Evolutionary conservation across 2,329 filamentous ascomycete genomes (phyloP), one percentile per base, ranked within the genome.

Genomic region (Stylonectria norvegica): DNA sequence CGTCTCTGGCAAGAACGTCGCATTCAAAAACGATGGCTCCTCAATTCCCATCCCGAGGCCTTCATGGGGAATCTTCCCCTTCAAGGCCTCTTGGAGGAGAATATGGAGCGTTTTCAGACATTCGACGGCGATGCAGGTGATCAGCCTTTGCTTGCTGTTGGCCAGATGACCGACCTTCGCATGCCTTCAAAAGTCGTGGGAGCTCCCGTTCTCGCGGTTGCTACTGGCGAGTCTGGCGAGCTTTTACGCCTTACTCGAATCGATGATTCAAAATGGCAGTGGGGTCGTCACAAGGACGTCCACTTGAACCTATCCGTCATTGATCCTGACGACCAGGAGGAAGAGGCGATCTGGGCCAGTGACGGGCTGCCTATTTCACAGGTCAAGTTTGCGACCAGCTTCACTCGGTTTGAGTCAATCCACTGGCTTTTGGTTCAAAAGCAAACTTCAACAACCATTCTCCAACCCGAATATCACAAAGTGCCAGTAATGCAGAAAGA

Each of bases 371-470:
- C 75, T 7, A 77, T 81, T 33, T 63, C 64, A 5, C 66, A 72
- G 40, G 59, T 81, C 52, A 75, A 75, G 52, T 74, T 75, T 39
- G 68, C 68, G 5, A 58, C 67, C 11, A 66, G 68, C 42, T 42
- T 52, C 16, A 62, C 59, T 6, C 58, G 58, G 34, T 59, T 64
- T 20, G 62, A 64, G 30, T 59, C 62, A 1, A 59, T 69, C 4
- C 67, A 72, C 25, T 80, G 75, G 75, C 47, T 81, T 5, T 49
- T 79, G 4, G 70, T 77, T 3, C 77, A 79, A 41, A 76, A 75
- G 19, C 62, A 69, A 14, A 68, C 67, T 0, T 72, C 69, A 2
- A 80, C 76, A 1, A 70, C 67, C 0, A 61, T 81, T 5, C 67
- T 78, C 10, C 68, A 70, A 18, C 78, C 77, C 2, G 68, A 75